A percentile compares a stretch with the other conserved stretches of the same genome.
Evolutionary conservation across 805 yeast species (phyloP).

Genomic region (Pachysolen tannophilus): DNA sequence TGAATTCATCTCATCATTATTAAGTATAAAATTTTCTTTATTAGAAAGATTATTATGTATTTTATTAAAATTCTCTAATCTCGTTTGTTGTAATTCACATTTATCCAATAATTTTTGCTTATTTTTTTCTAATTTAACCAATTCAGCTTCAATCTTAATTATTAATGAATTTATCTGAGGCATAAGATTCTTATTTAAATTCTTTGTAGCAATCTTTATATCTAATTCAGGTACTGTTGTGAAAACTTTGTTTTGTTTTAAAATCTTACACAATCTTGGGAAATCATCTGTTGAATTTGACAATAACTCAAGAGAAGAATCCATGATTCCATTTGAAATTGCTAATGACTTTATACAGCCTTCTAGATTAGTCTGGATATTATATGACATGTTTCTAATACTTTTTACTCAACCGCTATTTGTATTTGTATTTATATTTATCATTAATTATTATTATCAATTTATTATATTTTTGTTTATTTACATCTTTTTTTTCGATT

Average conservation of each 20-base stretch:
- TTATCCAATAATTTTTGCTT: constrained; percentile 26
- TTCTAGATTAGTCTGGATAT: no score
- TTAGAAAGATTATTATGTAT: constrained; percentile 11
- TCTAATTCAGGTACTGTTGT: constrained; percentile 44
- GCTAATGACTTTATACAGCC: no score
- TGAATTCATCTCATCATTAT: constrained; percentile 7
- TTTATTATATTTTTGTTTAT: no score
- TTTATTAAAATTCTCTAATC: constrained; percentile 22
- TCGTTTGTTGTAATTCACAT: constrained; percentile 30
- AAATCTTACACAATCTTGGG: constrained; percentile 28
- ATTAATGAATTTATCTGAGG: constrained; percentile 32
- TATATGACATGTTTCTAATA: no score
- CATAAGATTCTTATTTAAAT: constrained; percentile 25
- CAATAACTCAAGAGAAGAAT: constrained; percentile 5
- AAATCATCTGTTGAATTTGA: constrained; percentile 21
- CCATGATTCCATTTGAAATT: no score
- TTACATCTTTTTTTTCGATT: no score
- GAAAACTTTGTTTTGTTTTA: constrained; percentile 38
- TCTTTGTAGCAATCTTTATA: constrained; percentile 31
- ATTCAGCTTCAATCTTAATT: constrained; percentile 23
- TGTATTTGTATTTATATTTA: no score
- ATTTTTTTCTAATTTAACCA: constrained; percentile 25
- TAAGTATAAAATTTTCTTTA: constrained; percentile 4
- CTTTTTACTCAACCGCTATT: no score
- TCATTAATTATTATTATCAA: no score